Evolutionary conservation across 2,329 filamentous ascomycete species (phyloP), one percentile per base, ranked within the genome.

Genomic region (Leptographium procerum): DNA sequence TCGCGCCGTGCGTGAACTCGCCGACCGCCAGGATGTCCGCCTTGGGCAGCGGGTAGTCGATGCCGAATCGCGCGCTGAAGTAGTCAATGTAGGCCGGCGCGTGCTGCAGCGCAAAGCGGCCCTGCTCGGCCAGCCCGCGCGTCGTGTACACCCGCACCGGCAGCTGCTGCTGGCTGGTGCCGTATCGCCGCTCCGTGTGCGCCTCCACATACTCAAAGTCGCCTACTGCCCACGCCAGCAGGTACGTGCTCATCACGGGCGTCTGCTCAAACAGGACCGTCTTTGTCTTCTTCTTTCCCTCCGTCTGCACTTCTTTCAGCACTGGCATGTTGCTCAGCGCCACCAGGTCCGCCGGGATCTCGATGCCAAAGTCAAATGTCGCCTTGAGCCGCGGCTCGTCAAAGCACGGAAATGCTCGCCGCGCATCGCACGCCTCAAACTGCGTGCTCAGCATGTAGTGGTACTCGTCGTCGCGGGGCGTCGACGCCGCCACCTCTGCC

Each of bases 381-480:
- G 94, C 90, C 75, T 99, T 99, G 63, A 97, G 81, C 68, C 95
- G 96, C 48, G 94, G 94, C 75, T 99, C 94, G 69, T 99, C 94
- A 68, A 97, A 97, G 76, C 94, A 99, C 53, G 94, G 94, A 74
- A 99, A 96, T 10, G 94, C 92, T 64, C 91, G 82, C 64, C 94
- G 87, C 61, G 94, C 94, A 73, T 99, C 94, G 68, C 91, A 96
- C 52, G 91, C 87, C 77, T 99, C 94, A 69, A 99, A 99, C 71
- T 99, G 94, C 54, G 94, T 99, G 76, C 89, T 95, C 72, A 96
- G 78, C 88, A 92, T 91, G 69, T 82, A 81, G 70, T 84, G 81
- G 69, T 78, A 82, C 66, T 84, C 78, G 52, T 79, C 78, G 63
- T 86, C 90, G 68, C 80, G 87, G 31, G 91, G 88, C 1, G 95